phyloP scores from a whole-genome alignment of 2,329 filamentous ascomycete species.

The Verticillium tricorpus region DNA sequence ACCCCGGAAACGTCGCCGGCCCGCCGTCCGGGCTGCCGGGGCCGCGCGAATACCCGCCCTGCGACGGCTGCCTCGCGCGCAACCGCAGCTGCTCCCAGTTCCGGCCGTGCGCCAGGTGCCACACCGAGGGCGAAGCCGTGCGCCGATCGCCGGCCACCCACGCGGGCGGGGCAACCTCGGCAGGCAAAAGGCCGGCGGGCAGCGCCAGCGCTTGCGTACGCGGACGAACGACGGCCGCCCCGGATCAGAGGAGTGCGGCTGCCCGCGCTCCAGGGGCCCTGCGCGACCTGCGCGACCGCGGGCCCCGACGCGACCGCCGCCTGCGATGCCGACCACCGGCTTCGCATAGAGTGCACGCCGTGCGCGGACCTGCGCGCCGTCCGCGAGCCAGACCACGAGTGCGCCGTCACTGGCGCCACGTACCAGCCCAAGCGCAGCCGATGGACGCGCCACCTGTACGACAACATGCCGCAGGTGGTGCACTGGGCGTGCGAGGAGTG shows the following conservation, averaged over 20 bases:
- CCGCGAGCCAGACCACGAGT: constrained; percentile 6
- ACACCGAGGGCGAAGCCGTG: not conserved
- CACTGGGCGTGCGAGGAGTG: constrained; percentile 8
- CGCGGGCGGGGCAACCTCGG: not conserved
- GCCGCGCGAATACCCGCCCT: not conserved
- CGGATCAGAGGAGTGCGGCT: not conserved
- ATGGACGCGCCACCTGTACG: constrained; percentile 8
- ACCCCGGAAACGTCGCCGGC: too few species aligned
- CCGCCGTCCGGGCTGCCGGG: too few species aligned
- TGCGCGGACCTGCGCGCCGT: constrained; percentile 9
- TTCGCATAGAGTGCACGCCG: constrained; percentile 10
- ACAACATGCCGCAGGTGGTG: not conserved
- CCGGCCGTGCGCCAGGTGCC: not conserved
- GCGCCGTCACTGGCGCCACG: constrained; percentile 5
- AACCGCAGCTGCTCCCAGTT: not conserved
- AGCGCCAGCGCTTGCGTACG: too few species aligned
- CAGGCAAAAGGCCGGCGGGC: too few species aligned
- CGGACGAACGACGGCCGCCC: not conserved
- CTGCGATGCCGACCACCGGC: constrained; percentile 9
- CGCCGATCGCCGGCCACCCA: not conserved
- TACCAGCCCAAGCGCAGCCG: constrained; percentile 9
- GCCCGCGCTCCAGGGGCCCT: not conserved
- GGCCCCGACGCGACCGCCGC: not conserved
- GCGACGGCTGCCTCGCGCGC: not conserved
- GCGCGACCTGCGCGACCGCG: constrained; percentile 7